Evolutionary conservation across 768 basidiomycete species (phyloP).

Genomic region (Sutorius australiensis): DNA sequence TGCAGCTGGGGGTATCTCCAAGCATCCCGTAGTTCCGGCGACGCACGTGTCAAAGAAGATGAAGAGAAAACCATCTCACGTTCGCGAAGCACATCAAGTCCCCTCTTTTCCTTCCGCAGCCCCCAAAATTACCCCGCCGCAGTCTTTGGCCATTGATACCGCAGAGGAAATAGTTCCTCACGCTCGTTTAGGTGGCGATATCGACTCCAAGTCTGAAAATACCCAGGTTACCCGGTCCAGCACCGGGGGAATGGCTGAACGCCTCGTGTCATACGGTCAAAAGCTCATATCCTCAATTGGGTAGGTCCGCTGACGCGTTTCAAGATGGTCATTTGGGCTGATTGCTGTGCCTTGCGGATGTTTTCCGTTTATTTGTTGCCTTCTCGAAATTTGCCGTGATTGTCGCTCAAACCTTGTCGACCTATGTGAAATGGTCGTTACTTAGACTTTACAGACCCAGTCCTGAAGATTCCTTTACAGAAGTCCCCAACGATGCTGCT

Average conservation of each 20-base stretch:
- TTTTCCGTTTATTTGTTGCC: constrained; percentile 14
- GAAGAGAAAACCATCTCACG: constrained; percentile 12
- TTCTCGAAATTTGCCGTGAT: constrained; percentile 27
- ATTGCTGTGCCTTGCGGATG: constrained; percentile 27
- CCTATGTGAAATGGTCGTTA: constrained; percentile 5
- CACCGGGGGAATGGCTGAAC: constrained; percentile 40
- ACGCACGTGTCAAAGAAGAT: constrained; percentile 21
- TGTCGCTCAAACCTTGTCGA: constrained; percentile 20
- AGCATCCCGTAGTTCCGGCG: constrained; percentile 7
- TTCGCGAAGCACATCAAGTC: constrained; percentile 9
- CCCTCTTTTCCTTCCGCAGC: constrained; percentile 10
- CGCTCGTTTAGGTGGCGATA: constrained; percentile 26
- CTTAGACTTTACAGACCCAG: constrained; percentile 30
- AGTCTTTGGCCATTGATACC: constrained; percentile 12
- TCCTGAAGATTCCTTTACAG: constrained; percentile 13
- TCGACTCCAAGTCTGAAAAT: constrained; percentile 24
- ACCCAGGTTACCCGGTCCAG: constrained; percentile 10
- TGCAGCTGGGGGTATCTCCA: constrained; percentile 17
- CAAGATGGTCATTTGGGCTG: constrained; percentile 18
- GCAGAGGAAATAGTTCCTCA: constrained; percentile 15
- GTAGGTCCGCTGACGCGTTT: constrained; percentile 36
- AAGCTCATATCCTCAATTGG: constrained; percentile 41
- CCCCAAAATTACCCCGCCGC: constrained; percentile 10
- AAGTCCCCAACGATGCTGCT: constrained; percentile 9
- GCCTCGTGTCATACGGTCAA: constrained; percentile 49